Evolutionary conservation across 805 yeast genomes (phyloP).

Genomic region (Danielia reshetovae): DNA sequence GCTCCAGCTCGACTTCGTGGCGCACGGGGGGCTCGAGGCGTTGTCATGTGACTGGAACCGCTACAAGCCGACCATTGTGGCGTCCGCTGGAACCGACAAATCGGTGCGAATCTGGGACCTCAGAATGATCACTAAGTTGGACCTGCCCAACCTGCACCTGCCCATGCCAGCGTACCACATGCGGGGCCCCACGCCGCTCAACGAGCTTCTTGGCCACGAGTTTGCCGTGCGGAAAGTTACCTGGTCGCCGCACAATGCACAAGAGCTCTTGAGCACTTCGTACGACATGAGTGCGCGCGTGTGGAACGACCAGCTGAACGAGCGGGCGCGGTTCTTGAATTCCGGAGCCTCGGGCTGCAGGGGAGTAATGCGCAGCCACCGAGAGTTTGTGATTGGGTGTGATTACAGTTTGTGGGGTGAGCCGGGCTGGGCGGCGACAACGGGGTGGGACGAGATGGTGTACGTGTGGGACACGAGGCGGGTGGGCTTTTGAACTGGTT

Average conservation of each 20-base stretch:
- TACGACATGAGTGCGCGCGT: slow-evolving; percentile 91
- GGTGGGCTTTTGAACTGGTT: slow-evolving; percentile 9
- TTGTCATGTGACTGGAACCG: slow-evolving; percentile 88
- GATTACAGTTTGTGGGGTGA: slow-evolving; percentile 97
- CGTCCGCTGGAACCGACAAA: slow-evolving; percentile 92
- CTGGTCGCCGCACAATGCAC: slow-evolving; percentile 88
- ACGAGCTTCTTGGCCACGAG: slow-evolving; percentile 82
- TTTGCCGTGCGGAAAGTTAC: slow-evolving; percentile 77
- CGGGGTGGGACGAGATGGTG: slow-evolving; percentile 96
- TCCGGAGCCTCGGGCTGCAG: slow-evolving; percentile 46
- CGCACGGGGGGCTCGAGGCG: slow-evolving; percentile 79
- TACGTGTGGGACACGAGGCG: slow-evolving; percentile 78
- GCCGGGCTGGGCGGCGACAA: slow-evolving; percentile 92
- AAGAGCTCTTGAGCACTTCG: slow-evolving; percentile 67
- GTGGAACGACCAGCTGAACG: slow-evolving; percentile 73
- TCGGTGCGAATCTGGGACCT: slow-evolving; percentile 83
- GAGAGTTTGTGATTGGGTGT: slow-evolving; percentile 87
- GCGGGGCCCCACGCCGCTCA: slow-evolving; percentile 63
- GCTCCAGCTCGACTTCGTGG: slow-evolving; percentile 54
- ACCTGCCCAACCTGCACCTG: slow-evolving; percentile 31
- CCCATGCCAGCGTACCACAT: slow-evolving; percentile 40
- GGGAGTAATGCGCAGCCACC: slow-evolving; percentile 62
- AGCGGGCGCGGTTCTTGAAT: slow-evolving; percentile 45
- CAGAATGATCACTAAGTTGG: slow-evolving; percentile 53
- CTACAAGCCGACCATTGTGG: slow-evolving; percentile 72